Percentiles rank a stretch among this genome's conserved stretches.
These are phyloP conservation scores for Ogataea pignaliae DNA, from an alignment of 805 yeast species.

Conservation along the genomic window DNA sequence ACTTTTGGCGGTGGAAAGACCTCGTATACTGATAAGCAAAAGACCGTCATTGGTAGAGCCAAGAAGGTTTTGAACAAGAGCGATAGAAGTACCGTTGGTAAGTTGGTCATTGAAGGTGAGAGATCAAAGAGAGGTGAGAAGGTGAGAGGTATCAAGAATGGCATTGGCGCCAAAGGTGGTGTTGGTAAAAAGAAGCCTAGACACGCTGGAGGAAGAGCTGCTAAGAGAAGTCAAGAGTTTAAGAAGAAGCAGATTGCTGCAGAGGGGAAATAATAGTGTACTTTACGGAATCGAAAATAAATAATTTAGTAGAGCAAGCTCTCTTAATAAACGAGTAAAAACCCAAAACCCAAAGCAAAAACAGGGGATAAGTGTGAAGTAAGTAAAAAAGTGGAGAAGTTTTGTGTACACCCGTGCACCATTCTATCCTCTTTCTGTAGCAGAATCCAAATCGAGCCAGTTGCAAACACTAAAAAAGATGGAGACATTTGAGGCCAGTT, in stretches of 20 bases:
- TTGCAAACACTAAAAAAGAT: too few relatives aligned
- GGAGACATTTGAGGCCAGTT: too few relatives aligned
- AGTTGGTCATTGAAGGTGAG: constrained; percentile 61
- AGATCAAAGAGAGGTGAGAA: constrained; percentile 69
- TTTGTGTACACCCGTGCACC: too few relatives aligned
- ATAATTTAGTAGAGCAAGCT: background rate
- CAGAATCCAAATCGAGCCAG: too few relatives aligned
- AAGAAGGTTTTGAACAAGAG: constrained; percentile 70
- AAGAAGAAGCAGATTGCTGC: constrained; percentile 9
- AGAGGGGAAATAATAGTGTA: background rate
- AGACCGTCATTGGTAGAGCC: constrained; percentile 78
- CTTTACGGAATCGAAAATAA: background rate
- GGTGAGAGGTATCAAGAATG: constrained; percentile 57
- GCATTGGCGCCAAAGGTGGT: constrained; percentile 33
- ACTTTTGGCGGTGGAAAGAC: background rate
- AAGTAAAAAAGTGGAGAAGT: too few relatives aligned
- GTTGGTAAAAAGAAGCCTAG: constrained; percentile 52
- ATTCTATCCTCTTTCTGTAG: too few relatives aligned
- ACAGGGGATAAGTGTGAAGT: too few relatives aligned
- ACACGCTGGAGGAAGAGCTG: constrained; percentile 47
- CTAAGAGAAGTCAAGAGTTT: constrained; percentile 42
- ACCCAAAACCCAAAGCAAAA: too few relatives aligned
- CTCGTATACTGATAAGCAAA: constrained; percentile 52
- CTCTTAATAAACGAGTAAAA: background rate
- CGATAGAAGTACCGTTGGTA: constrained; percentile 68